Conservation (phyloP, 257 asterid genomes). For the Jacaranda mimosifolia region DNA sequence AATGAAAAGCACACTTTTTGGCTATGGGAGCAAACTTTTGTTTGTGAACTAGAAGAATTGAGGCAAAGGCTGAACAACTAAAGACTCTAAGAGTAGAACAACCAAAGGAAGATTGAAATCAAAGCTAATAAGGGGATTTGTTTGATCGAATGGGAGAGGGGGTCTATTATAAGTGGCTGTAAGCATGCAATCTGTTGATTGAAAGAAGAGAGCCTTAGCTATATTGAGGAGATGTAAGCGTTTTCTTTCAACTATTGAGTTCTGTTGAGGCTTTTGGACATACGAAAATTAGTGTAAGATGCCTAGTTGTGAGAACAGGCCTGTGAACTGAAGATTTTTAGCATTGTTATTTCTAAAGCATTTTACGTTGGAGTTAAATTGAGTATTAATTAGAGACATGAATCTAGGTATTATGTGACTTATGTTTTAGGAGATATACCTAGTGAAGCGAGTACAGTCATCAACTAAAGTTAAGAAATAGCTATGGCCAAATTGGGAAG, state of each 20-base stretch:
- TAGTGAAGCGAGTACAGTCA: neutral
- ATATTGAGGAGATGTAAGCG: too few species aligned
- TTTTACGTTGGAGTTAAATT: neutral
- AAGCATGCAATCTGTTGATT: neutral
- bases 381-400: neutral
- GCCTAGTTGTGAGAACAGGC: neutral
- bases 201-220: too few species aligned
- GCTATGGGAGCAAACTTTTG: neutral
- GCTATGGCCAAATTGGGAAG: too few species aligned
- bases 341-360: neutral
- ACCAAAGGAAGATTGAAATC: neutral
- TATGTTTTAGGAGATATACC: neutral
- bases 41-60: neutral
- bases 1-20: neutral
- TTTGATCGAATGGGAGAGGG: neutral
- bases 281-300: neutral
- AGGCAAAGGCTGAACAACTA: neutral
- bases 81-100: neutral
- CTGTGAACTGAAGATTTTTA: neutral
- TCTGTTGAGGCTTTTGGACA: neutral
- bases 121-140: neutral
- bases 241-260: neutral
- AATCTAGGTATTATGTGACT: neutral
- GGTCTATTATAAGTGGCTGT: neutral
- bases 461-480: neutral